Conservation (phyloP, 345 rosid genomes). For the Citrus australasica region DNA sequence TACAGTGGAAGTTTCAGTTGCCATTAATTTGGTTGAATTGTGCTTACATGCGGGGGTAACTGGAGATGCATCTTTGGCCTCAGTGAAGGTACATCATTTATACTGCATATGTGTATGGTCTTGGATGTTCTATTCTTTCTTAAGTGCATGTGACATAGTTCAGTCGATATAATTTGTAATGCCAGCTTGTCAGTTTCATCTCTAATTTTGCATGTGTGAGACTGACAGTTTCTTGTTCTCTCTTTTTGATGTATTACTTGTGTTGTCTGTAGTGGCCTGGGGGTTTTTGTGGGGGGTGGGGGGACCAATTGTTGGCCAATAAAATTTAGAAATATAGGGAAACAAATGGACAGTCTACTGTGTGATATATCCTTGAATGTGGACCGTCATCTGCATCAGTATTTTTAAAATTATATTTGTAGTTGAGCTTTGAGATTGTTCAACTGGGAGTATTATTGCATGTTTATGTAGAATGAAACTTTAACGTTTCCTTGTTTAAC, state of each 20-base stretch:
- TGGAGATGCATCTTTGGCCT: slow-evolving; percentile 73
- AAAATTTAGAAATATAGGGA: neutral
- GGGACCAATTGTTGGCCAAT: neutral
- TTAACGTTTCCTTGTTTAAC: neutral
- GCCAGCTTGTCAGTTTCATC: neutral
- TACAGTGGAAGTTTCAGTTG: slow-evolving; percentile 64
- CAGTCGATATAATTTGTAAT: neutral
- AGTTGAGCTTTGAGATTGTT: neutral
- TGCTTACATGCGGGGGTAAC: slow-evolving; percentile 66
- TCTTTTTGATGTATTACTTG: neutral
- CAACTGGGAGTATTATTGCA: neutral
- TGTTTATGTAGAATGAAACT: neutral
- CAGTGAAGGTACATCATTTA: slow-evolving; percentile 55
- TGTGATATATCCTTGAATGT: neutral
- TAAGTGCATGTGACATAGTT: neutral
- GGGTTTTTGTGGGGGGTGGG: too few relatives aligned
- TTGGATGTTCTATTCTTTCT: neutral
- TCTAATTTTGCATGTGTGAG: neutral
- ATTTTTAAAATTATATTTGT: neutral
- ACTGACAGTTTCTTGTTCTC: neutral
- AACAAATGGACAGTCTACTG: neutral
- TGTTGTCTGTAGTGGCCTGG: neutral
- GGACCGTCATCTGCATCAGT: neutral
- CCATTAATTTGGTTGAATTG: slow-evolving; percentile 71
- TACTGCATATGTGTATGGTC: neutral